A percentile compares a stretch with the other conserved stretches of the same genome.
These are phyloP conservation scores for Corchorus olitorius DNA, from an alignment of 345 rosid genomes.

Conservation along the genomic window DNA sequence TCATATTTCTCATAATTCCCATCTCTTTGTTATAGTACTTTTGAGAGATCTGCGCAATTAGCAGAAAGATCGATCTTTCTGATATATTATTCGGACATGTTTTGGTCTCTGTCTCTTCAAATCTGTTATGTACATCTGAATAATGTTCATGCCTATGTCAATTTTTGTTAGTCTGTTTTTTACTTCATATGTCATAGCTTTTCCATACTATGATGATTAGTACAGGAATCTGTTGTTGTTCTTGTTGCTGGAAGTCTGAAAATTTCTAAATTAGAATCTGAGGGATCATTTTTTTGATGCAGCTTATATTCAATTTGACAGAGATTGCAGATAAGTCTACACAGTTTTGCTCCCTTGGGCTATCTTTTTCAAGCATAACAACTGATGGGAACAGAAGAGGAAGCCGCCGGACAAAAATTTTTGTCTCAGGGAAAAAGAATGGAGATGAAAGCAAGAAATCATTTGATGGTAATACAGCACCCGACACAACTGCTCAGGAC, in stretches of 20 bases:
- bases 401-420: slow-evolving; percentile 27
- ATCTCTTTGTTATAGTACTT: neutral
- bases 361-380: slow-evolving; percentile 26
- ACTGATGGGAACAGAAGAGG: slow-evolving; percentile 34
- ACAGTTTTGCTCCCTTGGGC: slow-evolving; percentile 19
- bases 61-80: neutral
- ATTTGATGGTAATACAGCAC: neutral
- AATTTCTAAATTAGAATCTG: slow-evolving; percentile 35
- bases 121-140: no score
- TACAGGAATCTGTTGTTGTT: neutral
- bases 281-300: slow-evolving; percentile 51
- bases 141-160: neutral
- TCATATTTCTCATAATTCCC: neutral
- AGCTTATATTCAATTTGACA: slow-evolving; percentile 74
- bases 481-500: neutral
- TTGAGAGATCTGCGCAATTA: neutral
- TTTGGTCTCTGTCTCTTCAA: no score
- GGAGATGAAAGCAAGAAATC: neutral
- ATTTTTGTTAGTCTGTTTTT: no score
- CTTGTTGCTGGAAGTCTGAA: neutral
- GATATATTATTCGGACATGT: no score
- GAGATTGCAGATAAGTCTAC: slow-evolving; percentile 48
- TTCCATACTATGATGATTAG: neutral
- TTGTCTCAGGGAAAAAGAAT: slow-evolving; percentile 6
- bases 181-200: no score